A percentile compares a stretch with the other conserved stretches of the same genome.
These are phyloP conservation scores for Polychaeton citri DNA, from an alignment of 2,329 filamentous ascomycete species.

Conservation along the genomic window DNA sequence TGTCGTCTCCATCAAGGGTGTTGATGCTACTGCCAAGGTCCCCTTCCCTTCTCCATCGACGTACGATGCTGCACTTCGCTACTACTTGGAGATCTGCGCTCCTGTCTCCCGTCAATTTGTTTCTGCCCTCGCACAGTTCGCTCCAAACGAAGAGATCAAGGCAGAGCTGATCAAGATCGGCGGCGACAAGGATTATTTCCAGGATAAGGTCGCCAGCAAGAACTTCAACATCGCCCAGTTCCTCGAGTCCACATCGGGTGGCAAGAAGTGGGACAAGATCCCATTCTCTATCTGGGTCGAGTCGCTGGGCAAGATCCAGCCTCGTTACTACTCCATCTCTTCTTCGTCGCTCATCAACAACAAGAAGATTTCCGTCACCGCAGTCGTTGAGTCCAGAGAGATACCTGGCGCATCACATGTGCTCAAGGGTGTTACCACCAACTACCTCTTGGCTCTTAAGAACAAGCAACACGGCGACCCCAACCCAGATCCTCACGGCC, in stretches of 20 bases:
- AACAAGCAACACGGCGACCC: constrained; percentile 90
- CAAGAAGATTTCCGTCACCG: constrained; percentile 88
- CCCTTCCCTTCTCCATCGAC: constrained; percentile 96
- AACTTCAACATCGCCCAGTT: constrained; percentile 85
- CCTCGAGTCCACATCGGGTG: constrained; percentile 57
- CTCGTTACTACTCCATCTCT: constrained; percentile 98
- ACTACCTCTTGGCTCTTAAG: constrained; percentile 89
- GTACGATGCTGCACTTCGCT: constrained; percentile 82
- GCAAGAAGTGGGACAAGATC: constrained; percentile 66
- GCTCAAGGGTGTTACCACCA: constrained; percentile 91
- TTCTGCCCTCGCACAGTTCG: constrained; percentile 73
- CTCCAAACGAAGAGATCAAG: constrained; percentile 73
- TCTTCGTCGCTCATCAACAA: constrained; percentile 91
- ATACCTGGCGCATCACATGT: constrained; percentile 64
- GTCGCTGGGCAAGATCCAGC: constrained; percentile 85
- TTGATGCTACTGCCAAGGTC: constrained; percentile 92
- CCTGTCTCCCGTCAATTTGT: constrained; percentile 94
- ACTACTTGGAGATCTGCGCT: constrained; percentile 93
- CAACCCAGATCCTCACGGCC: constrained; percentile 65
- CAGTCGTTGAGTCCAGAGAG: constrained; percentile 74
- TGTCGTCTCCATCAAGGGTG: constrained; percentile 77
- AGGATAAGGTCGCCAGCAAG: constrained; percentile 65
- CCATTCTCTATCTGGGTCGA: constrained; percentile 95
- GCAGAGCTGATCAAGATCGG: constrained; percentile 80
- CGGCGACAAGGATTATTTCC: constrained; percentile 90